Percentiles rank a stretch among this genome's conserved stretches.
Evolutionary conservation across 1,284 basidiomycete species (phyloP).

Genomic region (Naganishia sp.): DNA sequence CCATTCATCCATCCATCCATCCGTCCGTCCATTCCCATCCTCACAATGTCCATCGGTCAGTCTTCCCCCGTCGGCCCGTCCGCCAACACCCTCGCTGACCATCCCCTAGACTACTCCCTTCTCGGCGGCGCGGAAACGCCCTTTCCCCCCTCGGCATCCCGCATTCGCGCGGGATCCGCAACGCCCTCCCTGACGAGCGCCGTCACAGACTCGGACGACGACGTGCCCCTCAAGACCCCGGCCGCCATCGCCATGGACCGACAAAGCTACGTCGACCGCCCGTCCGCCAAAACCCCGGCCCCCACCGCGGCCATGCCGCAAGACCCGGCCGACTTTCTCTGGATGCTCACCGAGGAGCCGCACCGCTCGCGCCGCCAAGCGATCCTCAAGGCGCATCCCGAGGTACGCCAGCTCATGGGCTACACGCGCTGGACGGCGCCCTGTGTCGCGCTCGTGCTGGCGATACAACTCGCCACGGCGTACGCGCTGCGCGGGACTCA

Average conservation of each 20-base stretch:
- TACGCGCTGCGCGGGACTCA: conserved; percentile 66
- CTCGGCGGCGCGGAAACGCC: conserved; percentile 37
- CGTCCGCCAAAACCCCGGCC: background rate
- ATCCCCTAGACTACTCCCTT: conserved; percentile 36
- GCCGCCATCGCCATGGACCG: background rate
- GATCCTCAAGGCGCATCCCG: conserved; percentile 91
- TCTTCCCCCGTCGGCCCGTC: too few relatives aligned
- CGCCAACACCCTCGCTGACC: too few relatives aligned
- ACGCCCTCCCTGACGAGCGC: conserved; percentile 26
- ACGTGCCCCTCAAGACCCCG: conserved; percentile 4
- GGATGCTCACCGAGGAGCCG: conserved; percentile 97
- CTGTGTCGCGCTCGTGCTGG: conserved; percentile 75
- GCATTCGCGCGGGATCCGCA: conserved; percentile 1
- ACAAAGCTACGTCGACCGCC: background rate
- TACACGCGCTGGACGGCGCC: conserved; percentile 88
- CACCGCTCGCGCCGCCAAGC: conserved; percentile 82
- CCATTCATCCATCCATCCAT: too few relatives aligned
- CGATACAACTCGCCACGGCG: conserved; percentile 71
- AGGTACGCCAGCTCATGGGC: conserved; percentile 94
- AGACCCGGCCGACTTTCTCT: conserved; percentile 69
- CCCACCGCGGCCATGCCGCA: conserved; percentile 10
- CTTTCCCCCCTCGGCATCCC: conserved; percentile 25
- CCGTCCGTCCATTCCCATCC: too few relatives aligned
- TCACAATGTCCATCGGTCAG: too few relatives aligned
- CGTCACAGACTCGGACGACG: conserved; percentile 3